phyloP scores from a whole-genome alignment of 768 basidiomycete genomes.

The Auricularia cornea region DNA sequence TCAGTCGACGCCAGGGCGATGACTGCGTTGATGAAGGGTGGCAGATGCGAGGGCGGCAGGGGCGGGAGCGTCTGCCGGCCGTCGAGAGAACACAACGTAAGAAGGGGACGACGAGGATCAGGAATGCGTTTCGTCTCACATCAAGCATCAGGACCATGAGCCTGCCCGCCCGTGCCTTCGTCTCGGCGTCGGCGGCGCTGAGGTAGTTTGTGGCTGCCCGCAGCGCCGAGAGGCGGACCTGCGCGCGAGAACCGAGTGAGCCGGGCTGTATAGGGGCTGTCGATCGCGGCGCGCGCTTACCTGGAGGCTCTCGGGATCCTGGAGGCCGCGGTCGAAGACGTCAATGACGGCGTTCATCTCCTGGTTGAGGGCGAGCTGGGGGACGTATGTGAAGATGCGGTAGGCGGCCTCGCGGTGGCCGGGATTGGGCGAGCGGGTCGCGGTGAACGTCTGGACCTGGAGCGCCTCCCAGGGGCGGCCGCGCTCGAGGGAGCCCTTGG shows the following conservation, averaged over 20 bases:
- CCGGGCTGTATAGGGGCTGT: not conserved
- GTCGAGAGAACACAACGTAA: not conserved
- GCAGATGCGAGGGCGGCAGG: slow-evolving; percentile 46
- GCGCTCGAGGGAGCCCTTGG: slow-evolving; percentile 63
- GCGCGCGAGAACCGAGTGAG: not conserved
- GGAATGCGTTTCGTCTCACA: slow-evolving; percentile 3
- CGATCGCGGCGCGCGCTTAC: slow-evolving; percentile 21
- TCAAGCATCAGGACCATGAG: slow-evolving; percentile 65
- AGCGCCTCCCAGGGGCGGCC: slow-evolving; percentile 78
- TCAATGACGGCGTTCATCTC: slow-evolving; percentile 60
- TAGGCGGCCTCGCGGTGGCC: slow-evolving; percentile 51
- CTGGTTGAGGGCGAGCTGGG: slow-evolving; percentile 65
- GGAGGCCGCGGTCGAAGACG: slow-evolving; percentile 59
- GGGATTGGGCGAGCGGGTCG: slow-evolving; percentile 7
- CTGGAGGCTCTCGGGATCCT: slow-evolving; percentile 57
- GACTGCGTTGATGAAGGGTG: slow-evolving; percentile 57
- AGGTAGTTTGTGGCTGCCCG: slow-evolving; percentile 64
- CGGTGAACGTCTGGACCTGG: slow-evolving; percentile 56
- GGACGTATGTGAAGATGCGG: slow-evolving; percentile 40
- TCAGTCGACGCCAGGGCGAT: slow-evolving; percentile 63
- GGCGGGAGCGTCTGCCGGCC: slow-evolving; percentile 54
- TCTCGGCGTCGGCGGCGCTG: slow-evolving; percentile 47
- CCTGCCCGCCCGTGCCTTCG: slow-evolving; percentile 51
- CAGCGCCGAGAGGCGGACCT: slow-evolving; percentile 71
- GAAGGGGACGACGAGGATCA: not conserved